A percentile compares a stretch with the other conserved stretches of the same genome.
phyloP scores from a whole-genome alignment of 2,329 filamentous ascomycete species.

The Aspergillus sp. region DNA sequence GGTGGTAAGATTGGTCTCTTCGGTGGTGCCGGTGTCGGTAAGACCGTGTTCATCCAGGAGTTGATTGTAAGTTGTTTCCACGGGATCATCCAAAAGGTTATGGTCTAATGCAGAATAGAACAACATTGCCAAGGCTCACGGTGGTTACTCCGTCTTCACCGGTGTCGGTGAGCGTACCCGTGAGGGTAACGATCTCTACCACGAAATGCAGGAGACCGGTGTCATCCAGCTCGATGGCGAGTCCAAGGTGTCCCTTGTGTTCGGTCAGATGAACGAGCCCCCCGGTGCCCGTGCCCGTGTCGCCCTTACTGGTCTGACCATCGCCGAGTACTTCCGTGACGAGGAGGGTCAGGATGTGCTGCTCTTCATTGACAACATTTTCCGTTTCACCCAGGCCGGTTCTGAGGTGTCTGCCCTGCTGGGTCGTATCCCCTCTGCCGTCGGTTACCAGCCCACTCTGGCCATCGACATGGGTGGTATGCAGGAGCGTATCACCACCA shows the following conservation, averaged over 20 bases:
- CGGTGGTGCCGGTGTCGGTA: slow-evolving; percentile 99
- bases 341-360: slow-evolving; percentile 90
- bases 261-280: slow-evolving; percentile 99
- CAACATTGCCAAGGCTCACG: slow-evolving; percentile 99
- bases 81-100: no score
- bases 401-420: slow-evolving; percentile 99
- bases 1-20: slow-evolving; percentile 99
- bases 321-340: slow-evolving; percentile 75
- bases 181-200: slow-evolving; percentile 99
- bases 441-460: slow-evolving; percentile 99
- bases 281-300: slow-evolving; percentile 99
- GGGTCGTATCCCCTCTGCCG: slow-evolving; percentile 99
- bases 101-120: slow-evolving; percentile 55
- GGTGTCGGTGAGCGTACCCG: slow-evolving; percentile 99
- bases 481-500: slow-evolving; percentile 99
- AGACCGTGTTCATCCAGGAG: slow-evolving; percentile 99
- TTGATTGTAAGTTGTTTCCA: slow-evolving; percentile 67
- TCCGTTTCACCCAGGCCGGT: slow-evolving; percentile 99
- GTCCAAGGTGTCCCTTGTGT: slow-evolving; percentile 98
- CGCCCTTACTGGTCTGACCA: slow-evolving; percentile 79
- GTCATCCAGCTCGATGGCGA: slow-evolving; percentile 99
- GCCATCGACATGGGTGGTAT: slow-evolving; percentile 98
- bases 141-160: slow-evolving; percentile 99
- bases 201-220: slow-evolving; percentile 99
- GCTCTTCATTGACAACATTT: slow-evolving; percentile 99